Conservation (phyloP, 1,139 yeast species). For the Spencermartinsiella ligniputridi region DNA sequence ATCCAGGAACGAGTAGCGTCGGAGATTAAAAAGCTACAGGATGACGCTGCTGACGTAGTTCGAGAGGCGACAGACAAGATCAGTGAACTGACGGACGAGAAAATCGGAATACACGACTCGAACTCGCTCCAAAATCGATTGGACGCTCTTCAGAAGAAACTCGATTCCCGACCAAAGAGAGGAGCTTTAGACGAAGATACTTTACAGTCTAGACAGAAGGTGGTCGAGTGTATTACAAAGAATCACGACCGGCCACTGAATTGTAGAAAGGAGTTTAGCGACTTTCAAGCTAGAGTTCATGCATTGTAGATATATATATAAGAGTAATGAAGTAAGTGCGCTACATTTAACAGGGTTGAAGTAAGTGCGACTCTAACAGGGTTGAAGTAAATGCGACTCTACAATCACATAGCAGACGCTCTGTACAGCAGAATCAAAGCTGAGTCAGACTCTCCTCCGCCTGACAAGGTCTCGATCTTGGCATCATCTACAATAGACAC, state of each 20-base stretch:
- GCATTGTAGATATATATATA: not conserved
- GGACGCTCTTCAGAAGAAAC: constrained; percentile 40
- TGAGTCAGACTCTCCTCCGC: constrained; percentile 97
- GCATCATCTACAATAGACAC: constrained; percentile 74
- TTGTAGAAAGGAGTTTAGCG: constrained; percentile 83
- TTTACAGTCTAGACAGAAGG: constrained; percentile 48
- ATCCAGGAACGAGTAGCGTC: constrained; percentile 72
- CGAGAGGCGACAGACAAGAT: constrained; percentile 36
- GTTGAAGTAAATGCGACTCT: too few relatives aligned
- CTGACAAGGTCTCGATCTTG: constrained; percentile 78
- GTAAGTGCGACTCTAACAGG: too few relatives aligned
- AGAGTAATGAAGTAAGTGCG: too few relatives aligned
- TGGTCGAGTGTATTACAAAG: constrained; percentile 60
- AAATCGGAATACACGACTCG: constrained; percentile 34
- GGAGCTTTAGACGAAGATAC: constrained; percentile 39
- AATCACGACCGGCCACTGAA: constrained; percentile 74
- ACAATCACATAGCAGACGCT: constrained; percentile 43
- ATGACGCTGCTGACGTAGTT: constrained; percentile 53
- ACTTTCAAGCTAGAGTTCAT: constrained; percentile 46
- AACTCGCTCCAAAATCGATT: constrained; percentile 36
- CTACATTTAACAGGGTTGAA: too few relatives aligned
- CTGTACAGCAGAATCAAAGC: constrained; percentile 85
- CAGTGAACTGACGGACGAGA: constrained; percentile 32
- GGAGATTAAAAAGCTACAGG: constrained; percentile 59
- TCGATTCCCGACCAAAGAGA: constrained; percentile 34